Percentiles rank a stretch among this genome's conserved stretches.
Evolutionary conservation across 225 moss, liverwort and hornwort genomes (phyloP).

Genomic region (Polytrichum formosum): DNA sequence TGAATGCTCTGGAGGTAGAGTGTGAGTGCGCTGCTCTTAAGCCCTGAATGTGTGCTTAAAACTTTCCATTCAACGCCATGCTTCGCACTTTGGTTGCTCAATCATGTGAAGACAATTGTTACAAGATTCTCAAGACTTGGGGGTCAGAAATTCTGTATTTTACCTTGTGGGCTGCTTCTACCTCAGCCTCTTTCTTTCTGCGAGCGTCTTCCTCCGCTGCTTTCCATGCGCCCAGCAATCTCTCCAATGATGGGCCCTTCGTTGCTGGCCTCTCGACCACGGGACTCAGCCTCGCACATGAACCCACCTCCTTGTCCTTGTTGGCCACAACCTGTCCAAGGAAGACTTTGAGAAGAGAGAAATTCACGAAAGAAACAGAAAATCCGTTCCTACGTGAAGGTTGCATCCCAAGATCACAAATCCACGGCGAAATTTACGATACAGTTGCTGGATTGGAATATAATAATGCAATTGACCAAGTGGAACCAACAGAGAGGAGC

Average conservation of each 20-base stretch:
- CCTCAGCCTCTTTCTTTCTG: constrained; percentile 38
- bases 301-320: neutral
- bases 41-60: neutral
- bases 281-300: neutral
- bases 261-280: constrained; percentile 16
- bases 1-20: no score
- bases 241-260: constrained; percentile 54
- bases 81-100: neutral
- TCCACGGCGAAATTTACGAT: neutral
- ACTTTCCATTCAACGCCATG: neutral
- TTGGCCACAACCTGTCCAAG: constrained; percentile 14
- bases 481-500: no score
- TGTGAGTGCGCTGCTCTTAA: no score
- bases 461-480: no score
- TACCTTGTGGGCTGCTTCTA: constrained; percentile 45
- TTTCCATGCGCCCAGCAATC: constrained; percentile 45
- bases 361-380: neutral
- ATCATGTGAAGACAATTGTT: neutral
- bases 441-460: no score
- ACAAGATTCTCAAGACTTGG: neutral
- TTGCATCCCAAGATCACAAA: no score
- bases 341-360: neutral
- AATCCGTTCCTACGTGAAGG: neutral
- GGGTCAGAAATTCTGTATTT: neutral
- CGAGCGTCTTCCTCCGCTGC: constrained; percentile 36